phyloP scores from a whole-genome alignment of 441 rosid genomes.

The Aleurites moluccanus region DNA sequence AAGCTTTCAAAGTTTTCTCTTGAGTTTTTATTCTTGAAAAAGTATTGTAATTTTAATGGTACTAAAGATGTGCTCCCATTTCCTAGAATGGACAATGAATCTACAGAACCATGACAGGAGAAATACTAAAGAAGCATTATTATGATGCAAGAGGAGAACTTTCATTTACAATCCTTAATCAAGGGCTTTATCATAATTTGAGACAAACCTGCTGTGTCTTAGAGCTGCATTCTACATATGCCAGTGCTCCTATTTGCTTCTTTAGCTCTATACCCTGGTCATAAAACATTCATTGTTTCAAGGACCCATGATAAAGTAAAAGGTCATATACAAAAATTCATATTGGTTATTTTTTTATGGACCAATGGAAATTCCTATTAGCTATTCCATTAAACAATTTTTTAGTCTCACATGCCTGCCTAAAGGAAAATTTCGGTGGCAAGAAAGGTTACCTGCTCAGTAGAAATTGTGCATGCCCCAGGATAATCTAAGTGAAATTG shows the following conservation, averaged over 20 bases:
- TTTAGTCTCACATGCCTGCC: not conserved
- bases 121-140: not conserved
- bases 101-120: not conserved
- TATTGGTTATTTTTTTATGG: not conserved
- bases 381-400: not conserved
- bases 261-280: conserved; percentile 72
- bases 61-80: too few species aligned
- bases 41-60: too few species aligned
- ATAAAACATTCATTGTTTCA: not conserved
- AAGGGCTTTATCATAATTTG: not conserved
- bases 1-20: not conserved
- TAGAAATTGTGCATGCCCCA: conserved; percentile 67
- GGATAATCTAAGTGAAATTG: conserved; percentile 66
- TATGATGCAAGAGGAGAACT: not conserved
- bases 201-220: conserved; percentile 70
- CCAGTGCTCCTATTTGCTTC: conserved; percentile 78
- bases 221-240: conserved; percentile 81
- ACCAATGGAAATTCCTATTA: not conserved
- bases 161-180: not conserved
- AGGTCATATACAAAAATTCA: not conserved
- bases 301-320: not conserved
- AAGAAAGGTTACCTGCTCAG: conserved; percentile 58
- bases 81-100: too few species aligned
- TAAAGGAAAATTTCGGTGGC: not conserved
- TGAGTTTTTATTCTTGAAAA: not conserved